Base-by-base conservation (phyloP, 257 asterid species). In the Solanum microdontum region DNA sequence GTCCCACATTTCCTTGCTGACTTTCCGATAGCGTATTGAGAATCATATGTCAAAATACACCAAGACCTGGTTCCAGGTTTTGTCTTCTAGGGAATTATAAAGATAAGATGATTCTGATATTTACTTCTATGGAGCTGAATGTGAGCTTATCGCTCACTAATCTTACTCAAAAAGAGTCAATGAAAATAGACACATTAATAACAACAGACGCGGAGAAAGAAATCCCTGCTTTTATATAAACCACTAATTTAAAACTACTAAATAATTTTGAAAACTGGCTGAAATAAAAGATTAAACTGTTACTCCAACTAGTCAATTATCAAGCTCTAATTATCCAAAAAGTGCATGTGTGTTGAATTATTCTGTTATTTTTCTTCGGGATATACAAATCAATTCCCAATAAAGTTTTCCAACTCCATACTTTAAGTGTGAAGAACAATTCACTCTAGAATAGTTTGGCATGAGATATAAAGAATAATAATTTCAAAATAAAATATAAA, bases 11-110 rank as follows among this genome's bases (percentile, higher is more conserved):
- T 45, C 3, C 58, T 45, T 45, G 0, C 1, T 13, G 21, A 45
- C 60, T 45, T 45, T 45, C 0, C 1, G 3, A 48, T 48, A 48
- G 60, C 3, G 3, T 48, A 5, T 48, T 48, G 60, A 48, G 60
- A 48, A 48, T 48, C 2, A 48, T 48, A 48, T 5, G 21, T 14
- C 60, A 48, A 48, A 48, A 48, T 48, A 15, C 3, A 14, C 3
- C 60, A 14, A 48, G 8, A 15, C 21, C 3, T 48, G 60, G 3
- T 0, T 0, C 0, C 3, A 2, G 3, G 3, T 48, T 48, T 0
- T 14, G 21, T 14, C 3, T 14, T 48, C 21, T 48, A 5, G 60
- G 7, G 0, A 14, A 48, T 14, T 0, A 0, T 48, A 48, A 48
- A 14, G 21, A 48, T 48, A 48, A 48, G 58, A 48, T 48, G 58